Conservation (phyloP, 768 basidiomycete genomes). For the Pseudohyphozyma bogoriensis region DNA sequence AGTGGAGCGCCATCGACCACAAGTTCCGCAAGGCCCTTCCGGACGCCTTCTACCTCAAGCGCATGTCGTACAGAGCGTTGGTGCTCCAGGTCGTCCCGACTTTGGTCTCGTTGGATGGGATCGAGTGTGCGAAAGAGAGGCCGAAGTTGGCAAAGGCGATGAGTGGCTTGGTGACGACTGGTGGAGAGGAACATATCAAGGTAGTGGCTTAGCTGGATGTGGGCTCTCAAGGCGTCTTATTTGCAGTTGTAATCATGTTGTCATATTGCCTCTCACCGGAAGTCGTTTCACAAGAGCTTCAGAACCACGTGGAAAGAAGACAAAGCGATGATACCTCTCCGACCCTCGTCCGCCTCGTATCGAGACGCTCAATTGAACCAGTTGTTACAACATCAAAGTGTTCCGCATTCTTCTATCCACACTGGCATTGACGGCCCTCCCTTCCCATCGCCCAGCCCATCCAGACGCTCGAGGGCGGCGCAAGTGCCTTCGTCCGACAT, state of each 20-base stretch:
- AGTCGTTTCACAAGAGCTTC: no score
- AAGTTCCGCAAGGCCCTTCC: conserved; percentile 85
- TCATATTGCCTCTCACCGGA: no score
- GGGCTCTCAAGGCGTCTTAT: no score
- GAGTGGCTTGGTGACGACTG: conserved; percentile 6
- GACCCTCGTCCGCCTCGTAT: no score
- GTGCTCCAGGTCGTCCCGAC: conserved; percentile 64
- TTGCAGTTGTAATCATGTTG: no score
- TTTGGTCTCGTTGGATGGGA: conserved; percentile 72
- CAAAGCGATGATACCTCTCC: no score
- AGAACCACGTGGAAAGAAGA: no score
- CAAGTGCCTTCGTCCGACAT: conserved; percentile 31
- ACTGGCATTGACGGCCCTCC: conserved; percentile 38
- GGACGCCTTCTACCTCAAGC: conserved; percentile 73
- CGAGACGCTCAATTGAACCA: no score
- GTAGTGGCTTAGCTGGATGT: no score
- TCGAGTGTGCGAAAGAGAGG: conserved; percentile 66
- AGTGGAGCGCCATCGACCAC: conserved; percentile 68
- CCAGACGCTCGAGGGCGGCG: conserved; percentile 39
- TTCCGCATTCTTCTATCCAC: conserved; percentile 45
- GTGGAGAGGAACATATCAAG: no score
- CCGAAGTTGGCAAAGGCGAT: conserved; percentile 22
- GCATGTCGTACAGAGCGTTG: conserved; percentile 79
- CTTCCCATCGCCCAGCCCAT: conserved; percentile 38
- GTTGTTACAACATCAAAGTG: no score